phyloP scores from a whole-genome alignment of 805 yeast species.

The Cyberlindnera amylophila region DNA sequence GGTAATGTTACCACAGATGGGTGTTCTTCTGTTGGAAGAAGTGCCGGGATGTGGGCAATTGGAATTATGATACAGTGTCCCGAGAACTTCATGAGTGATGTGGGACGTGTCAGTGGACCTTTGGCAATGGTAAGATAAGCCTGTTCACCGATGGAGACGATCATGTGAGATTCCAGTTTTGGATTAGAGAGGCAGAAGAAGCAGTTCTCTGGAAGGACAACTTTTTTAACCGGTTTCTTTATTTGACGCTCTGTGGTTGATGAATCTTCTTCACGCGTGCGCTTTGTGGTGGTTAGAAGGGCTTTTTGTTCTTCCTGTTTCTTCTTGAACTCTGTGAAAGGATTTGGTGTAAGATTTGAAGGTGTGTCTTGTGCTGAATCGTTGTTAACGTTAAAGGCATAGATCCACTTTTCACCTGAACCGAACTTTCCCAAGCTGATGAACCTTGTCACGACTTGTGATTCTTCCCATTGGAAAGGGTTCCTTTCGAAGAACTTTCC shows the following conservation, averaged over 20 bases:
- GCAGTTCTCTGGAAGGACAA: slow-evolving; percentile 58
- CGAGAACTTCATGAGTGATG: slow-evolving; percentile 49
- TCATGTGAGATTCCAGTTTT: slow-evolving; percentile 71
- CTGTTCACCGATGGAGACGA: slow-evolving; percentile 65
- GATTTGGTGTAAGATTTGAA: slow-evolving; percentile 30
- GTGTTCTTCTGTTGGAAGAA: slow-evolving; percentile 24
- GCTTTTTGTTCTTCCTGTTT: slow-evolving; percentile 2
- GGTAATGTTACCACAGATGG: slow-evolving; percentile 28
- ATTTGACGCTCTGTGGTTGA: slow-evolving; percentile 3
- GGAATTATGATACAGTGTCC: slow-evolving; percentile 85
- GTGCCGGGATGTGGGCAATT: slow-evolving; percentile 62
- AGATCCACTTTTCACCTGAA: slow-evolving; percentile 61
- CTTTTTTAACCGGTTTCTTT: slow-evolving; percentile 24
- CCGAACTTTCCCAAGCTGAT: slow-evolving; percentile 62
- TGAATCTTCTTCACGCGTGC: slow-evolving; percentile 11
- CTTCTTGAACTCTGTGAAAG: slow-evolving; percentile 21
- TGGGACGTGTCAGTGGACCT: slow-evolving; percentile 71
- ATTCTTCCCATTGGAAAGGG: slow-evolving; percentile 54
- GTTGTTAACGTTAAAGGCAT: slow-evolving; percentile 55
- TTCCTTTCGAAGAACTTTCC: slow-evolving; percentile 50
- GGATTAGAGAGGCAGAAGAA: slow-evolving; percentile 85
- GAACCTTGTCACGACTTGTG: slow-evolving; percentile 49
- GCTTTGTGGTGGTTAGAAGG: slow-evolving; percentile 11
- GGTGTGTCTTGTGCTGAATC: slow-evolving; percentile 26
- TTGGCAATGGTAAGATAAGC: slow-evolving; percentile 75